Evolutionary conservation across 768 basidiomycete genomes (phyloP).

Genomic region (Pisolithus marmoratus): DNA sequence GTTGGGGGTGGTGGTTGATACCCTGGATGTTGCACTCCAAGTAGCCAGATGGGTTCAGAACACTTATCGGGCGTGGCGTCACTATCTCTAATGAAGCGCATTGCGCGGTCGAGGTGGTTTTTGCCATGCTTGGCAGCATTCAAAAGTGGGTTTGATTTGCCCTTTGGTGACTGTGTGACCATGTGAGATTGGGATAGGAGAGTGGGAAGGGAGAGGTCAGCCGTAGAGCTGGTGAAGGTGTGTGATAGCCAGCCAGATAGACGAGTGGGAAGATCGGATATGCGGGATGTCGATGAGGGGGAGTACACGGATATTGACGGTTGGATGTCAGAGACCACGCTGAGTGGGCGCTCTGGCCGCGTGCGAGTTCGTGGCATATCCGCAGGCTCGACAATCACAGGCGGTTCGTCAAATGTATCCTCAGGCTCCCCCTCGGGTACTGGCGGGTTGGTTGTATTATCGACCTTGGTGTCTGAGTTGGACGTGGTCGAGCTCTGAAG

Average conservation of each 20-base stretch:
- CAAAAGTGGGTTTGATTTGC: slow-evolving; percentile 48
- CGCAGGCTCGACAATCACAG: slow-evolving; percentile 63
- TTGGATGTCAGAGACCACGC: slow-evolving; percentile 38
- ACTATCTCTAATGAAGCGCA: slow-evolving; percentile 86
- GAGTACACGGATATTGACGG: slow-evolving; percentile 42
- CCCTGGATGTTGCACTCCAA: slow-evolving; percentile 78
- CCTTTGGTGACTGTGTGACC: slow-evolving; percentile 31
- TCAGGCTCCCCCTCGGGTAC: slow-evolving; percentile 30
- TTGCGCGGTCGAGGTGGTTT: slow-evolving; percentile 74
- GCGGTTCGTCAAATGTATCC: slow-evolving; percentile 42
- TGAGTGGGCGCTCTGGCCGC: slow-evolving; percentile 52
- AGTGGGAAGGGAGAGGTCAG: slow-evolving; percentile 63
- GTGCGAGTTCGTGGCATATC: slow-evolving; percentile 48
- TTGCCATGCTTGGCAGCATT: slow-evolving; percentile 70
- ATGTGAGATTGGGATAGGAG: slow-evolving; percentile 47
- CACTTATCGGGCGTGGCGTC: slow-evolving; percentile 84
- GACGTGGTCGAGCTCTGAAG: slow-evolving; percentile 18
- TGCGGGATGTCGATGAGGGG: slow-evolving; percentile 39
- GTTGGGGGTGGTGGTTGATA: slow-evolving; percentile 44
- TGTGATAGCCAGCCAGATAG: slow-evolving; percentile 80
- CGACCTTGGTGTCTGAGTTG: slow-evolving; percentile 18
- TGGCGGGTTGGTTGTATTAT: slow-evolving; percentile 18
- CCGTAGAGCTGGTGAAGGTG: slow-evolving; percentile 65
- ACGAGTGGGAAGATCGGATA: slow-evolving; percentile 67
- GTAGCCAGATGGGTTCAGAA: slow-evolving; percentile 80